These are phyloP conservation scores for Neonectria ditissima DNA, from an alignment of 2,329 filamentous ascomycete species.

Conservation along the genomic window DNA sequence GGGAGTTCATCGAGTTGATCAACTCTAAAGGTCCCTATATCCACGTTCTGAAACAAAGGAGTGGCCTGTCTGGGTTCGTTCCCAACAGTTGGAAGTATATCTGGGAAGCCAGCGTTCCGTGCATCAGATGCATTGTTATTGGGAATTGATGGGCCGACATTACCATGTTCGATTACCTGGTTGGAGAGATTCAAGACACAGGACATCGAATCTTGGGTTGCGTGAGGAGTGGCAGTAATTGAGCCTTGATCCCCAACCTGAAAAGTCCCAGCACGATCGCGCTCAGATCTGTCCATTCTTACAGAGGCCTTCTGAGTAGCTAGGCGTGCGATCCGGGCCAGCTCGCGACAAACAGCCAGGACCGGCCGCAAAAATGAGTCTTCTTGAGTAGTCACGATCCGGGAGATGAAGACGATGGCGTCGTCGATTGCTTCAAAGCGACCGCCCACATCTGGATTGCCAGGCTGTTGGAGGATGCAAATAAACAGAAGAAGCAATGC, in stretches of 20 bases:
- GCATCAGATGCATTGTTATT: background rate
- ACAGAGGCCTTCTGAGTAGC: background rate
- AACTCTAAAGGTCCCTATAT: background rate
- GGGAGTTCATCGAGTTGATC: slow-evolving; percentile 18
- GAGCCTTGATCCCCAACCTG: background rate
- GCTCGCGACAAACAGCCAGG: slow-evolving; percentile 9
- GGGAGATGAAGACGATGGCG: slow-evolving; percentile 11
- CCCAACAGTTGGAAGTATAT: background rate
- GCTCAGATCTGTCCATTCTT: background rate
- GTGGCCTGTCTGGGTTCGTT: background rate
- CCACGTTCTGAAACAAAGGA: background rate
- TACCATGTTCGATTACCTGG: background rate
- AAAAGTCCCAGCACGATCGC: background rate
- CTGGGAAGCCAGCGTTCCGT: background rate
- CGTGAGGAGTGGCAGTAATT: background rate
- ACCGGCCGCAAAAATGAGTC: slow-evolving; percentile 13
- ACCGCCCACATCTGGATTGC: background rate
- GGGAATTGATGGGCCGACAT: background rate
- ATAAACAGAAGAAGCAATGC: slow-evolving; percentile 18
- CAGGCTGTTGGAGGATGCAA: slow-evolving; percentile 16
- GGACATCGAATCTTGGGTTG: background rate
- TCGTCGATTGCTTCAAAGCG: slow-evolving; percentile 12
- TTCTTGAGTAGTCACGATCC: slow-evolving; percentile 5
- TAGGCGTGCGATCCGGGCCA: slow-evolving; percentile 4
- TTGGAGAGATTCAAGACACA: background rate